These are phyloP conservation scores for Elsinoe fawcettii DNA, from an alignment of 2,329 filamentous ascomycete species.

Conservation along the genomic window DNA sequence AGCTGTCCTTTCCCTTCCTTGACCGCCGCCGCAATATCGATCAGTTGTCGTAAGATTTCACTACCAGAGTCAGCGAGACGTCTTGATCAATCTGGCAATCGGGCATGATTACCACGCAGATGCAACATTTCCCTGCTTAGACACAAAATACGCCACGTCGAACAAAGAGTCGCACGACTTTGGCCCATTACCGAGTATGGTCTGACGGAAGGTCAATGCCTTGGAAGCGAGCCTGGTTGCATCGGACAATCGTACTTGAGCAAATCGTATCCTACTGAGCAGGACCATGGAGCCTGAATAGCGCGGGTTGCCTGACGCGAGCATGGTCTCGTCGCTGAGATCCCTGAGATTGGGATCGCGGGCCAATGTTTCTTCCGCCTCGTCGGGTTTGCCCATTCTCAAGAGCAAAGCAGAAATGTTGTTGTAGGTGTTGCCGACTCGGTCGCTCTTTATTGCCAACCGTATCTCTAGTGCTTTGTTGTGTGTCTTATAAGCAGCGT, in stretches of 20 bases:
- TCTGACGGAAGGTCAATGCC: conserved; percentile 18
- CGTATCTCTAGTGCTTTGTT: conserved; percentile 29
- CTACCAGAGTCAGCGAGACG: too few species aligned
- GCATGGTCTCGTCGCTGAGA: conserved; percentile 33
- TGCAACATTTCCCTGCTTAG: not conserved
- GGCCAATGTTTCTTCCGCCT: conserved; percentile 31
- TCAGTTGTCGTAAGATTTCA: not conserved
- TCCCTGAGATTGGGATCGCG: conserved; percentile 30
- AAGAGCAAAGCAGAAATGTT: conserved; percentile 33
- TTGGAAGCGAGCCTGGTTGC: conserved; percentile 19
- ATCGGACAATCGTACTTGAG: conserved; percentile 19
- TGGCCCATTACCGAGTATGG: conserved; percentile 15
- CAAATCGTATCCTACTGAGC: conserved; percentile 18
- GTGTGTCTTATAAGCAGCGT: conserved; percentile 26
- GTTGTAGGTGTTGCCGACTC: conserved; percentile 35
- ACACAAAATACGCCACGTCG: conserved; percentile 15
- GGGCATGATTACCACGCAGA: not conserved
- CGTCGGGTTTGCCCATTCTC: conserved; percentile 29
- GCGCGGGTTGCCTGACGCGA: conserved; percentile 24
- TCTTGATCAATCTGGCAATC: too few species aligned
- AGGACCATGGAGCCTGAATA: conserved; percentile 21
- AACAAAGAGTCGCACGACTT: conserved; percentile 20
- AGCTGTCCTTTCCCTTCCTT: conserved; percentile 10
- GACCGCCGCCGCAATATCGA: conserved; percentile 1
- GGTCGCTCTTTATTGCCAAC: conserved; percentile 25